A percentile compares a stretch with the other conserved stretches of the same genome.
Evolutionary conservation across 2,329 filamentous ascomycete genomes (phyloP).

Genomic region (Blastomyces gilchristii): DNA sequence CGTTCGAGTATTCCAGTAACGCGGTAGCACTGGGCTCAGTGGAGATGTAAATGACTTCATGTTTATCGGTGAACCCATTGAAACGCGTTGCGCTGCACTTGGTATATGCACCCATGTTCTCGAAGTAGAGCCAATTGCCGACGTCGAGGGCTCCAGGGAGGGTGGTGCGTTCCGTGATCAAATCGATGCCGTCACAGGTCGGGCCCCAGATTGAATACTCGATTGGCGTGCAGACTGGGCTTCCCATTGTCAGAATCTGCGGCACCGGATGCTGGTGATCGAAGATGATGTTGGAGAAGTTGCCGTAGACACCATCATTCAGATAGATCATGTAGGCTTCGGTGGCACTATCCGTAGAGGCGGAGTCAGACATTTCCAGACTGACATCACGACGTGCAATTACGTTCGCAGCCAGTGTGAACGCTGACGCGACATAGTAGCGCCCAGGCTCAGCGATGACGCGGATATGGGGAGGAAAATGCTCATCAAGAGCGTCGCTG

Average conservation of each 20-base stretch:
- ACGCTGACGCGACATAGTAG: conserved; percentile 88
- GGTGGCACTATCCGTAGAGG: conserved; percentile 48
- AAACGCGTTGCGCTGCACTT: conserved; percentile 96
- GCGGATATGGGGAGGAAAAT: conserved; percentile 73
- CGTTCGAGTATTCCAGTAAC: conserved; percentile 46
- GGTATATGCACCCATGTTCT: conserved; percentile 97
- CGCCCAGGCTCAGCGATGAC: conserved; percentile 94
- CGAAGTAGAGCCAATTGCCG: conserved; percentile 97
- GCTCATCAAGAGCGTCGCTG: conserved; percentile 67
- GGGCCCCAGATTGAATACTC: conserved; percentile 98
- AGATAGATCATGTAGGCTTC: conserved; percentile 89
- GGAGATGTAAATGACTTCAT: conserved; percentile 89
- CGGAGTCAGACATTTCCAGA: conserved; percentile 14
- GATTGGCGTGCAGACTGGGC: conserved; percentile 50
- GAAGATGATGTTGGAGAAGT: conserved; percentile 99
- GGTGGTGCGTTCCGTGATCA: conserved; percentile 71
- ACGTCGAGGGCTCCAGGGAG: conserved; percentile 73
- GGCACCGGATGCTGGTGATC: conserved; percentile 90
- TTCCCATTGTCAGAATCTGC: conserved; percentile 61
- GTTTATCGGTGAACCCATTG: conserved; percentile 89
- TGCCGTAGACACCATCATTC: conserved; percentile 96
- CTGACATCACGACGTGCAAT: conserved; percentile 82
- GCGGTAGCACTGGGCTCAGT: conserved; percentile 81
- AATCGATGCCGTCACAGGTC: conserved; percentile 95
- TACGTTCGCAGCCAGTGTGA: conserved; percentile 89